Conservation (phyloP, 768 basidiomycete species). For the Xanthoconium stramineum region DNA sequence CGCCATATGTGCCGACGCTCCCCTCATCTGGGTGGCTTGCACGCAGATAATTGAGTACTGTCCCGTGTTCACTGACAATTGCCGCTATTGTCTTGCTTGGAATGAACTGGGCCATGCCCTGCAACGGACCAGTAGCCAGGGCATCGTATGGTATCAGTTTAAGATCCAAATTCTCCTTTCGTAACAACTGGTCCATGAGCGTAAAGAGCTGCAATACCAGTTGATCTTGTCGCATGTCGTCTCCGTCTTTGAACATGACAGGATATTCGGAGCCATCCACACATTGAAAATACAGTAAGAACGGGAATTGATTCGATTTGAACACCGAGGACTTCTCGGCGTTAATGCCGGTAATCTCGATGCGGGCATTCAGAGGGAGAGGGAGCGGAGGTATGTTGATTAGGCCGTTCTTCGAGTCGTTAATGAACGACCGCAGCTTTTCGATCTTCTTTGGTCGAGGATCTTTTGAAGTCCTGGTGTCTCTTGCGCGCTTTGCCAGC, state of each 20-base stretch:
- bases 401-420: slow-evolving; percentile 84
- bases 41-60: slow-evolving; percentile 82
- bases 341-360: slow-evolving; percentile 82
- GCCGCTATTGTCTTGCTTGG: slow-evolving; percentile 94
- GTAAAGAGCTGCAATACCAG: slow-evolving; percentile 98
- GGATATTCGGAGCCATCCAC: slow-evolving; percentile 84
- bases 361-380: slow-evolving; percentile 85
- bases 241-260: slow-evolving; percentile 98
- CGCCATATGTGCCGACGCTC: slow-evolving; percentile 90
- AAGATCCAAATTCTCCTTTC: slow-evolving; percentile 94
- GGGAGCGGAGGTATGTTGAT: slow-evolving; percentile 76
- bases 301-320: slow-evolving; percentile 93
- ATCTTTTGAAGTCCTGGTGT: slow-evolving; percentile 88
- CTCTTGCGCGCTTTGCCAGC: slow-evolving; percentile 80
- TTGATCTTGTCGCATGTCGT: slow-evolving; percentile 98
- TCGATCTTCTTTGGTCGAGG: slow-evolving; percentile 97
- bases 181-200: slow-evolving; percentile 89
- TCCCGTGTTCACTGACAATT: slow-evolving; percentile 90
- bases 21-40: slow-evolving; percentile 90
- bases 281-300: slow-evolving; percentile 88
- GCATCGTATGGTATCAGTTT: slow-evolving; percentile 91
- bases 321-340: slow-evolving; percentile 94
- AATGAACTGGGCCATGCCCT: slow-evolving; percentile 97
- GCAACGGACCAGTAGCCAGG: slow-evolving; percentile 83
- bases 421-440: slow-evolving; percentile 80